Evolutionary conservation across 306 rosid species (phyloP), one percentile per base, ranked within the genome.

Genomic region (Amphicarpaea edgeworthii): DNA sequence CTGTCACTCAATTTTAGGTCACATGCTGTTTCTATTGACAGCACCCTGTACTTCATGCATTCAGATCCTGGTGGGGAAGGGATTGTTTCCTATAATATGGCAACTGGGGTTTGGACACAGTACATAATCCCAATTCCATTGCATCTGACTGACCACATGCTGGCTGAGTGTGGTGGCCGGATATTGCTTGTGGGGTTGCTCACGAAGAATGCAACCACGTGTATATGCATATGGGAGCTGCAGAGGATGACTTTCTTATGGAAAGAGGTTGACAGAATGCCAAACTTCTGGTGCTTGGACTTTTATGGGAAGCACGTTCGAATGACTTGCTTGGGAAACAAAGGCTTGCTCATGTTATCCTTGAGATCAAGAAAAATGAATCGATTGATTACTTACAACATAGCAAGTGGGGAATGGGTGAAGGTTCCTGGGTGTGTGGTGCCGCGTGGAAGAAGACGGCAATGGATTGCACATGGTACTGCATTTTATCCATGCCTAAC

Each of bases 221-320:
- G 98, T 23, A 93, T 91, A 16, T 93, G 97, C 86, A 86, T 91
- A 81, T 93, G 97, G 98, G 98, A 93, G 92, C 96, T 91, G 75
- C 97, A 93, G 92, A 88, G 85, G 82, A 93, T 93, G 97, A 93
- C 91, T 15, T 90, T 91, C 81, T 88, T 91, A 81, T 93, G 98
- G 98, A 93, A 91, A 96, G 98, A 93, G 98, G 98, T 93, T 81
- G 98, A 93, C 97, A 93, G 98, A 93, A 93, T 93, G 98, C 98
- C 98, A 93, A 93, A 89, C 77, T 67, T 78, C 70, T 90, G 93
- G 98, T 93, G 98, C 98, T 91, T 93, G 87, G 98, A 93, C 79
- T 93, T 89, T 80, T 93, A 93, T 70, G 98, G 97, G 82, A 93
- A 93, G 98, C 93, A 86, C 96, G 90, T 91, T 73, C 80, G 87